Conservation (phyloP, 805 yeast genomes). For the Yamadazyma ubonensis region DNA sequence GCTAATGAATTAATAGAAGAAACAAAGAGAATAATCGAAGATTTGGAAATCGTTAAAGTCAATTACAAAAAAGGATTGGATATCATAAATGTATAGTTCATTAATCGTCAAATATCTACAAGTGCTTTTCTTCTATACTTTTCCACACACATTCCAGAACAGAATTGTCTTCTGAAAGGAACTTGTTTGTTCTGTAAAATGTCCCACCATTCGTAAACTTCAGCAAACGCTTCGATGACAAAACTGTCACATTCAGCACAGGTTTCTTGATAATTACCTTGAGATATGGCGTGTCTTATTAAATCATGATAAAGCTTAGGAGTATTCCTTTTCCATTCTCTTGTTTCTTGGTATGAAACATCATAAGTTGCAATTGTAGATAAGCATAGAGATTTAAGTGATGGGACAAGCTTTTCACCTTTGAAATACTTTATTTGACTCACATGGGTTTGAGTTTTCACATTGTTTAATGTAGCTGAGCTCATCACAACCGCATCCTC, state of each 20-base stretch:
- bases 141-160: conserved; percentile 48
- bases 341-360: conserved; percentile 54
- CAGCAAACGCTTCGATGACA: conserved; percentile 58
- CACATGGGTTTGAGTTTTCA: conserved; percentile 20
- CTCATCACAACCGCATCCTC: conserved; percentile 24
- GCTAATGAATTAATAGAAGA: conserved; percentile 1
- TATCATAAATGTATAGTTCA: conserved; percentile 8
- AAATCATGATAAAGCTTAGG: conserved; percentile 45
- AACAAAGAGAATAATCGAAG: conserved; percentile 16
- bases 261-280: conserved; percentile 49
- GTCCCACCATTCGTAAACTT: conserved; percentile 68
- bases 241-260: conserved; percentile 52
- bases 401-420: conserved; percentile 33
- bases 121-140: conserved; percentile 18
- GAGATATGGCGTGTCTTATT: conserved; percentile 52
- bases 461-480: conserved; percentile 23
- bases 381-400: conserved; percentile 48
- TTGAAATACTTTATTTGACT: conserved; percentile 29
- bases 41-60: conserved; percentile 23
- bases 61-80: conserved; percentile 20
- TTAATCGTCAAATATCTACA: conserved; percentile 10
- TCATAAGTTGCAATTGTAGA: conserved; percentile 50
- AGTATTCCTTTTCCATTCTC: conserved; percentile 50
- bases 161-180: conserved; percentile 56
- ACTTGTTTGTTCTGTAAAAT: conserved; percentile 46